Percentiles rank a stretch among this genome's conserved stretches.
Evolutionary conservation across 805 yeast genomes (phyloP).

Genomic region (Cyberlindnera nakhonratchasimensis): DNA sequence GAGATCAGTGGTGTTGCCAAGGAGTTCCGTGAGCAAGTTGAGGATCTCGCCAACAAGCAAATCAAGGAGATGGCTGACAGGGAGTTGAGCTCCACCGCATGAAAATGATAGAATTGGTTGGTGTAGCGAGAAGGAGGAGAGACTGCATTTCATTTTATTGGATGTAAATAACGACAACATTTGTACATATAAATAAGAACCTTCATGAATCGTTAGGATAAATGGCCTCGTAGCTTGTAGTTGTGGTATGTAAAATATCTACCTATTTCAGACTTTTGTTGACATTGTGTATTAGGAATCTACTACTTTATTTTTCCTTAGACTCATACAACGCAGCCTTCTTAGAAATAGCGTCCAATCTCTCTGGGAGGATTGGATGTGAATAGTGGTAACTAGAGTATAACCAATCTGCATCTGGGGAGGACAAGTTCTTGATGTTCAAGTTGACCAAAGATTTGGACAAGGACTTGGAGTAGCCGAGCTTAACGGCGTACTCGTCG

Average conservation of each 20-base stretch:
- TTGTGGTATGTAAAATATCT: too few relatives aligned
- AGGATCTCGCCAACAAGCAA: conserved; percentile 13
- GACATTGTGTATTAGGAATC: not conserved
- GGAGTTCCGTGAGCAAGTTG: conserved; percentile 28
- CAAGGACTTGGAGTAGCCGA: conserved; percentile 69
- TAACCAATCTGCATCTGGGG: conserved; percentile 87
- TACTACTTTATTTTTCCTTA: conserved; percentile 20
- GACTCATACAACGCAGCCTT: conserved; percentile 16
- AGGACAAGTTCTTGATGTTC: conserved; percentile 75
- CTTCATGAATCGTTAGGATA: not conserved
- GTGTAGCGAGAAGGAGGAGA: not conserved
- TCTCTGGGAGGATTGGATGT: conserved; percentile 90
- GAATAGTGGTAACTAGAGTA: conserved; percentile 86
- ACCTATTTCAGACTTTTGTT: too few relatives aligned
- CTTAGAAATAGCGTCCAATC: conserved; percentile 68
- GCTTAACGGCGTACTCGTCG: conserved; percentile 74
- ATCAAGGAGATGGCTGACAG: conserved; percentile 1
- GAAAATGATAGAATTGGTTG: not conserved
- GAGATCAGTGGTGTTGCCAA: conserved; percentile 31
- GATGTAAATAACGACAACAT: conserved; percentile 3
- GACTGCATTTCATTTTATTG: not conserved
- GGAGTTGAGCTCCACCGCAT: conserved; percentile 1
- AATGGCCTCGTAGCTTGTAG: not conserved
- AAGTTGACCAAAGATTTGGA: conserved; percentile 70
- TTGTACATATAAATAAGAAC: conserved; percentile 1